phyloP scores from a whole-genome alignment of 1,139 yeast species.

The Cylindricascospora bacillispora region DNA sequence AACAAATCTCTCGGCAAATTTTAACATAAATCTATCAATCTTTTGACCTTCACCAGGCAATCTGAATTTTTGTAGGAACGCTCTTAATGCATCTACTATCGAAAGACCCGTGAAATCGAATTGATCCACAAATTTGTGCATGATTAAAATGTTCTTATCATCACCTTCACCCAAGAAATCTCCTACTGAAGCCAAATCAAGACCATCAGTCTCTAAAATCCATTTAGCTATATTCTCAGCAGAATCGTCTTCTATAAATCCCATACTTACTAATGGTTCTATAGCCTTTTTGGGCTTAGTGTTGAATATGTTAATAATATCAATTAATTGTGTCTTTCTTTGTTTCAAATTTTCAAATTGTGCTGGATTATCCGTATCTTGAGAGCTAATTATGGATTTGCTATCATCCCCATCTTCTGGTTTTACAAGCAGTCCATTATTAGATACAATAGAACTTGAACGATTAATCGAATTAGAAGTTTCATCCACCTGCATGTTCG shows the following conservation, averaged over 20 bases:
- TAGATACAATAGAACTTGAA: constrained; percentile 24
- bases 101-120: constrained; percentile 61
- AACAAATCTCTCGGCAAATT: constrained; percentile 86
- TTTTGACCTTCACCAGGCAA: constrained; percentile 98
- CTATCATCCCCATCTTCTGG: constrained; percentile 9
- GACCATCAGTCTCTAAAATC: constrained; percentile 60
- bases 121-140: constrained; percentile 89
- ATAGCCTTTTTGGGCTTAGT: constrained; percentile 78
- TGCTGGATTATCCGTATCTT: constrained; percentile 57
- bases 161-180: constrained; percentile 89
- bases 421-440: constrained; percentile 22
- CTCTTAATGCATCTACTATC: constrained; percentile 79
- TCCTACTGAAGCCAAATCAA: constrained; percentile 78
- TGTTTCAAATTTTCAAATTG: constrained; percentile 80
- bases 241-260: constrained; percentile 47
- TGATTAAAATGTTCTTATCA: constrained; percentile 59
- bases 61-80: constrained; percentile 75
- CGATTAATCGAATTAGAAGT: constrained; percentile 19
- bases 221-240: constrained; percentile 67
- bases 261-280: constrained; percentile 42
- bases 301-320: constrained; percentile 70
- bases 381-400: constrained; percentile 8
- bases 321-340: constrained; percentile 68
- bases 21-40: constrained; percentile 90
- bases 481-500: constrained; percentile 1